A percentile compares a stretch with the other conserved stretches of the same genome.
These are phyloP conservation scores for Myxozyma mucilagina DNA, from an alignment of 805 yeast species.

Conservation along the genomic window DNA sequence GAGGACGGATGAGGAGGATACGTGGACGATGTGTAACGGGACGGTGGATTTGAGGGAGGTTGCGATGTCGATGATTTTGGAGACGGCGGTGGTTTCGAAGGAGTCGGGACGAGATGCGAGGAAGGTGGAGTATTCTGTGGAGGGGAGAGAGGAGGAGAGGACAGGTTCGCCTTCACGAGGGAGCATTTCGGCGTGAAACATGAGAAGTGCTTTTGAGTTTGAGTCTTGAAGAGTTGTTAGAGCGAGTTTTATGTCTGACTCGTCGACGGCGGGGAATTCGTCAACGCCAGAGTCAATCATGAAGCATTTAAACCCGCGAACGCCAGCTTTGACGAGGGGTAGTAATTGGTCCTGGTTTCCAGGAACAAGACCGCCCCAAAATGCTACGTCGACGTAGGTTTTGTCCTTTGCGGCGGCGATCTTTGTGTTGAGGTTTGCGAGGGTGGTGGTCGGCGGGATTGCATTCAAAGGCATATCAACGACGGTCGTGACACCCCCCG, in stretches of 20 bases:
- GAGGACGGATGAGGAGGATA: slow-evolving; percentile 81
- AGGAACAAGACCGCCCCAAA: slow-evolving; percentile 96
- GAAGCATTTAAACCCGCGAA: slow-evolving; percentile 91
- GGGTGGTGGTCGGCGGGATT: slow-evolving; percentile 89
- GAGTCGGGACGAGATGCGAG: slow-evolving; percentile 84
- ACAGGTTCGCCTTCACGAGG: slow-evolving; percentile 41
- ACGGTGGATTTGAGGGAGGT: slow-evolving; percentile 27
- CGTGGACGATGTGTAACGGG: slow-evolving; percentile 80
- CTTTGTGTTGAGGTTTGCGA: slow-evolving; percentile 72
- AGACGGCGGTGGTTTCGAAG: slow-evolving; percentile 82
- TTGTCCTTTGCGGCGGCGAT: slow-evolving; percentile 76
- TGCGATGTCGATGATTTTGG: slow-evolving; percentile 66
- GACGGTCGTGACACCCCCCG: slow-evolving; percentile 95
- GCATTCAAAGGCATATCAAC: slow-evolving; percentile 96
- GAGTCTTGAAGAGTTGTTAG: slow-evolving; percentile 61
- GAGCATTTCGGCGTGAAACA: slow-evolving; percentile 95
- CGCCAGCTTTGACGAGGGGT: slow-evolving; percentile 82
- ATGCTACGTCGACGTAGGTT: slow-evolving; percentile 90
- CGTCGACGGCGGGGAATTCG: slow-evolving; percentile 82
- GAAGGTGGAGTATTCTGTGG: slow-evolving; percentile 60
- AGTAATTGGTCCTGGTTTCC: slow-evolving; percentile 64
- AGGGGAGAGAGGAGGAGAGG: slow-evolving; percentile 25
- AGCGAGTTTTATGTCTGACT: slow-evolving; percentile 65
- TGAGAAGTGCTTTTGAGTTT: slow-evolving; percentile 63
- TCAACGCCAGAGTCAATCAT: slow-evolving; percentile 94